Percentiles rank a stretch among this genome's conserved stretches.
phyloP scores from a whole-genome alignment of 2,329 filamentous ascomycete species.

The Allantophomopsis lycopodina region DNA sequence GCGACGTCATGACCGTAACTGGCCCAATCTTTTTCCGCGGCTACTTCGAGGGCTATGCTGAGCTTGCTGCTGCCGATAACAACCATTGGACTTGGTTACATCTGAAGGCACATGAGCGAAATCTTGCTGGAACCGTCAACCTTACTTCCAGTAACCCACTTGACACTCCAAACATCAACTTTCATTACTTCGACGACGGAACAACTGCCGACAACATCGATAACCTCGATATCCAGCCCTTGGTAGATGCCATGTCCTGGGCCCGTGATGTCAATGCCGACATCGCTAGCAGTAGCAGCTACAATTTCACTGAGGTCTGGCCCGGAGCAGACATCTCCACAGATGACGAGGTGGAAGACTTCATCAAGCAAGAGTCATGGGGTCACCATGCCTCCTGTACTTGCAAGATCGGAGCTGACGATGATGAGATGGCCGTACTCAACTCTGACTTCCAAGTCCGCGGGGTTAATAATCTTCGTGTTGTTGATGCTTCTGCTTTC shows the following conservation, averaged over 20 bases:
- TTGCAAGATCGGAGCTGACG: conserved; percentile 31
- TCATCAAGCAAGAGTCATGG: conserved; percentile 34
- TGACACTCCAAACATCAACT: conserved; percentile 46
- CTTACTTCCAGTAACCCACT: conserved; percentile 47
- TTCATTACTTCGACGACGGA: conserved; percentile 37
- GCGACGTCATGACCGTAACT: conserved; percentile 20
- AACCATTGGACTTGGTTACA: conserved; percentile 24
- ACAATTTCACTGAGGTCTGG: conserved; percentile 25
- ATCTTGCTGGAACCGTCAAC: conserved; percentile 43
- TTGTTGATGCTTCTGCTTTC: conserved; percentile 47
- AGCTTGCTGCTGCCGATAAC: conserved; percentile 19
- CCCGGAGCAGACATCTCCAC: conserved; percentile 24
- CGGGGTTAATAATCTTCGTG: conserved; percentile 37
- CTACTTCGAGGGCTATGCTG: conserved; percentile 26
- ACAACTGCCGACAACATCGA: conserved; percentile 1
- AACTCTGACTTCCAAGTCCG: conserved; percentile 40
- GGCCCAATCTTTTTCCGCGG: conserved; percentile 19
- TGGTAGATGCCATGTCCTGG: conserved; percentile 1
- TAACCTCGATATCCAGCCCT: conserved; percentile 3
- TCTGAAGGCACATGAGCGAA: conserved; percentile 48
- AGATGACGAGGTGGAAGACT: conserved; percentile 29
- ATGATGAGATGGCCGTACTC: conserved; percentile 29
- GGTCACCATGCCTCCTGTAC: conserved; percentile 45
- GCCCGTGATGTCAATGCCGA: conserved; percentile 1
- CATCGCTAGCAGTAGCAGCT: conserved; percentile 11